Evolutionary conservation across 768 basidiomycete genomes (phyloP), one percentile per base, ranked within the genome.

Genomic region (Asterophora parasitica): DNA sequence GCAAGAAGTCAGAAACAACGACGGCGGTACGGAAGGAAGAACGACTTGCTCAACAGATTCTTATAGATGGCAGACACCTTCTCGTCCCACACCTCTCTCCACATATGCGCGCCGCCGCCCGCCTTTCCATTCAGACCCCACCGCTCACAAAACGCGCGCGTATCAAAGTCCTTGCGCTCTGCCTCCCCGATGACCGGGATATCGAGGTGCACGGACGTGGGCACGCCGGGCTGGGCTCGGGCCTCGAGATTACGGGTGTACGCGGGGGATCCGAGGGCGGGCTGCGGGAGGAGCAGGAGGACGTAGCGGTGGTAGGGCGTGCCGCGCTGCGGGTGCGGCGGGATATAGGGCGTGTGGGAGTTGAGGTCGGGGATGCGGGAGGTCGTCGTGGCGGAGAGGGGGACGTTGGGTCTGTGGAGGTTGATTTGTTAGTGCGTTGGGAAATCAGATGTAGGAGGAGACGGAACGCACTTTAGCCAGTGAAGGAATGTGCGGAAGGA

Each of bases 291-390:
- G 23, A 95, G 70, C 23, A 95, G 70, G 36, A 85, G 56, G 7
- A 82, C 78, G 64, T 95, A 96, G 52, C 95, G 91, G 67, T 99
- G 95, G 66, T 90, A 92, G 0, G 82, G 81, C 9, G 92, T 86
- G 42, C 93, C 92, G 31, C 78, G 78, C 61, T 92, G 88, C 3
- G 95, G 95, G 55, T 96, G 92, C 4, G 94, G 96, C 4, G 95
- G 88, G 53, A 94, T 72, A 65, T 94, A 97, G 19, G 70, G 68
- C 5, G 85, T 87, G 62, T 88, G 86, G 1, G 72, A 64, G 52
- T 78, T 70, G 44, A 75, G 58, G 31, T 72, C 58, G 3, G 66
- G 55, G 43, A 80, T 63, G 39, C 70, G 70, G 55, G 60, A 46
- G 65, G 56, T 60, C 72, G n/a, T 23, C 23, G 69, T 71, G 1